Base-by-base conservation (phyloP, 169 alveolate genomes). In the Plasmodium vivax region DNA sequence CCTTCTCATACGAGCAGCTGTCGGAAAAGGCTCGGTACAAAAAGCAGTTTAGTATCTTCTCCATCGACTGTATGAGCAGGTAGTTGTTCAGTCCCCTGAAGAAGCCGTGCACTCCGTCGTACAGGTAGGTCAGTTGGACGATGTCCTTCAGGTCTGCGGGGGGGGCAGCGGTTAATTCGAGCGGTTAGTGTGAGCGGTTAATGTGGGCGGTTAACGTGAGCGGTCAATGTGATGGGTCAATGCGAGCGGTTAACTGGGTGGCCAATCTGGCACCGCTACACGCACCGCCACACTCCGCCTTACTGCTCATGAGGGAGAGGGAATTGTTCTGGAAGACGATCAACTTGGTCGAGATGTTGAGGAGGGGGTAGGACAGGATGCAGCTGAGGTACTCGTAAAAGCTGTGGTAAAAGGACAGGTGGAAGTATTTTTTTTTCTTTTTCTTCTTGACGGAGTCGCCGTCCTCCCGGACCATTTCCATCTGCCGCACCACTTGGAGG, bases 101-200 rank as follows among this genome's bases (percentile, higher is more conserved):
- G 82, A 88, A 88, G 1, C 94, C 94, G 30, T 88, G 36, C 19
- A 88, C 27, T 79, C 94, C 94, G 32, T 88, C 94, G 82, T 88
- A 88, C 58, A 30, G 23, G 74, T 88, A 88, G 30, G 94, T 88
- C 45, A 88, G 72, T 47, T 68, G 94, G 47, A 80, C 72, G 10
- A 88, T 79, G 54, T 47, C 27, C 62, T 80, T 77, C 23, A 88
- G 72, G 47, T 88, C 94, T 88, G 41, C 34, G 75, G 14, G 16
- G 54, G 8, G 54, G 41, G 41, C 41, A 34, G 41, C 1, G 41
- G 41, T n/a, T n/a, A n/a, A n/a, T n/a, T n/a, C n/a, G n/a, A n/a
- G n/a, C n/a, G n/a, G n/a, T n/a, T n/a, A n/a, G n/a, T n/a, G n/a
- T n/a, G n/a, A n/a, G n/a, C n/a, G n/a, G n/a, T n/a, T n/a, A n/a